Percentiles rank a stretch among this genome's conserved stretches.
phyloP scores from a whole-genome alignment of 345 rosid species.

The Noccaea caerulescens region DNA sequence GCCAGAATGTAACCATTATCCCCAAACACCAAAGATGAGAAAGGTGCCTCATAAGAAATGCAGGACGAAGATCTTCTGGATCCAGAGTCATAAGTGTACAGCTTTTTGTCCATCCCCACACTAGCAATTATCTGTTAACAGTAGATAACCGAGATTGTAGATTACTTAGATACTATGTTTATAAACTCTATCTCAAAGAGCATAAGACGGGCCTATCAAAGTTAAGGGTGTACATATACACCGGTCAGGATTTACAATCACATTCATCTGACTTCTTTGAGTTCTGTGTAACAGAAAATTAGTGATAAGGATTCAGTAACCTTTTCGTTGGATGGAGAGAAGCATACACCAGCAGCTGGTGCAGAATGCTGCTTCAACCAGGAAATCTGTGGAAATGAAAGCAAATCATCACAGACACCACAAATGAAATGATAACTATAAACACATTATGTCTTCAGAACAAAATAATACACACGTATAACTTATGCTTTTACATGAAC shows the following conservation, averaged over 20 bases:
- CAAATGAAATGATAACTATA: conserved; percentile 28
- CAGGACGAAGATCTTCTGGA: conserved; percentile 77
- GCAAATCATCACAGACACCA: conserved; percentile 18
- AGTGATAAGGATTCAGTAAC: conserved; percentile 45
- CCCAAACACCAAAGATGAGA: conserved; percentile 94
- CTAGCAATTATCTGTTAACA: conserved; percentile 80
- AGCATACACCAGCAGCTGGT: conserved; percentile 91
- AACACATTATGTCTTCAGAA: conserved; percentile 16
- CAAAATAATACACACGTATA: background rate
- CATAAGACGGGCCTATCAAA: conserved; percentile 12
- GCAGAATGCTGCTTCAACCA: conserved; percentile 99
- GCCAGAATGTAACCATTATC: conserved; percentile 92
- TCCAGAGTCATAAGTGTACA: conserved; percentile 86
- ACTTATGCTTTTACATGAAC: background rate
- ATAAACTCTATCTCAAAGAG: conserved; percentile 21
- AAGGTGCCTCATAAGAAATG: conserved; percentile 86
- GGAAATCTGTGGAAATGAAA: conserved; percentile 63
- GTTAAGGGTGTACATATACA: conserved; percentile 18
- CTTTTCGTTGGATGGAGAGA: conserved; percentile 97
- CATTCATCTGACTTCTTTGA: conserved; percentile 26
- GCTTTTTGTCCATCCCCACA: conserved; percentile 94
- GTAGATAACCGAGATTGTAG: conserved; percentile 28
- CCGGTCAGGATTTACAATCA: conserved; percentile 6
- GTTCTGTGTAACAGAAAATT: conserved; percentile 20
- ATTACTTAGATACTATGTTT: conserved; percentile 17